Evolutionary conservation across 495 filamentous ascomycete species (phyloP), one percentile per base, ranked within the genome.

Genomic region (Delitschia confertaspora): DNA sequence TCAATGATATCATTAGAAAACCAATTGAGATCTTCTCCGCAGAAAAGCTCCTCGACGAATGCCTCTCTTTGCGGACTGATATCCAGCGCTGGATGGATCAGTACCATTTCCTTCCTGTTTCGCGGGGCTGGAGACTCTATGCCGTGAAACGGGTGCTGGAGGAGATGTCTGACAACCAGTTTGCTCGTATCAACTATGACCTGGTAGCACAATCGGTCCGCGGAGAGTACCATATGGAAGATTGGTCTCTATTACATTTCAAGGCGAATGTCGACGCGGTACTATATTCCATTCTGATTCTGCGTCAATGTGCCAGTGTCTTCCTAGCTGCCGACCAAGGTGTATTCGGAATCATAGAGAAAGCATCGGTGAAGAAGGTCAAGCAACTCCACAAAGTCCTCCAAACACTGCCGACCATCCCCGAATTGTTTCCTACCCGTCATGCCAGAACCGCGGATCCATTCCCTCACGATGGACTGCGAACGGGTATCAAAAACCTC

Each of bases 221-320:
- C n/a, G n/a, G n/a, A n/a, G n/a, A n/a, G 47, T 20, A 47, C 32
- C 26, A 47, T 44, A 3, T 57, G 53, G 53, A 32, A 25, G 3
- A 41, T 25, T 16, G 34, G n/a, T n/a, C n/a, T n/a, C n/a, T n/a
- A n/a, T n/a, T 49, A 3, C 53, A 57, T 10, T 23, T 57, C 19
- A 31, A 19, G 4, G 53, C 53, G n/a, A 25, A 41, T 18, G 6
- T 57, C 3, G 45, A 52, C 6, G 53, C 53, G 10, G 29, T 35
- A 10, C 27, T 53, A 4, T 57, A 57, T 29, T 57, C 53, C 4
- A 24, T 57, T 3, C 38, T 48, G 4, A 35, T 53, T 18, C 35
- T 57, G 4, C 20, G 39, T 8, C 53, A 53, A 16, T 49, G 40
- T 24, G 39, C 38, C 11, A 19, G 21, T 2, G 40, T 57, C n/a